Conservation (phyloP, 2,329 filamentous ascomycete species). For the Dichotomopilus funicola region DNA sequence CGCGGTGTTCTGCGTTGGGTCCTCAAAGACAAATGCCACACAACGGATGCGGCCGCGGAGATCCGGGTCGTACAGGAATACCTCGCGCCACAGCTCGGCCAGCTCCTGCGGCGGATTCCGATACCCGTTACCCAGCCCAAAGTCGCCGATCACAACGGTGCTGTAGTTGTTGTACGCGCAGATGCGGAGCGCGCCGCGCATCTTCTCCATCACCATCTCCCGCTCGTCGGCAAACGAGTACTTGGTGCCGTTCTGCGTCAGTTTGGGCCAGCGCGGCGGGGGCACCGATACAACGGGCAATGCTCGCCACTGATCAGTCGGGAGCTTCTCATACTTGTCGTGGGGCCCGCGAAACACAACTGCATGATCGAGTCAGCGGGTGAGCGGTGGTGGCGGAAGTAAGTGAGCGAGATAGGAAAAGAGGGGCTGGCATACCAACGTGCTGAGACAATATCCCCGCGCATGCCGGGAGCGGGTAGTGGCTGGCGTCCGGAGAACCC, state of each 20-base stretch:
- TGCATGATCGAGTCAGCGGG: constrained; percentile 20
- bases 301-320: constrained; percentile 45
- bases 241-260: constrained; percentile 57
- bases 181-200: constrained; percentile 63
- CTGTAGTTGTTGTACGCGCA: constrained; percentile 54
- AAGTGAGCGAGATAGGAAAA: constrained; percentile 10
- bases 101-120: constrained; percentile 60
- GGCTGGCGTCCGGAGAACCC: constrained; percentile 37
- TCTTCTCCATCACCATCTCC: constrained; percentile 66
- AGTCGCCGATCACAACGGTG: constrained; percentile 56
- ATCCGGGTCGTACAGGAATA: constrained; percentile 56
- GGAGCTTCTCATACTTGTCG: constrained; percentile 54
- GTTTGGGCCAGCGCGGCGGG: constrained; percentile 66
- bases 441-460: constrained; percentile 64
- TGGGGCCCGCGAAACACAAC: constrained; percentile 68
- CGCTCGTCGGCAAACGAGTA: constrained; percentile 68
- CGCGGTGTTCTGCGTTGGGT: constrained; percentile 47
- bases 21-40: constrained; percentile 60
- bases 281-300: constrained; percentile 69
- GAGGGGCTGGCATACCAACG: constrained; percentile 44
- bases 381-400: neutral
- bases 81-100: constrained; percentile 59
- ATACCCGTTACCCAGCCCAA: constrained; percentile 57
- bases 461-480: constrained; percentile 66
- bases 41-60: constrained; percentile 55